phyloP scores from a whole-genome alignment of 768 basidiomycete genomes.

The Tylopilus felleus region DNA sequence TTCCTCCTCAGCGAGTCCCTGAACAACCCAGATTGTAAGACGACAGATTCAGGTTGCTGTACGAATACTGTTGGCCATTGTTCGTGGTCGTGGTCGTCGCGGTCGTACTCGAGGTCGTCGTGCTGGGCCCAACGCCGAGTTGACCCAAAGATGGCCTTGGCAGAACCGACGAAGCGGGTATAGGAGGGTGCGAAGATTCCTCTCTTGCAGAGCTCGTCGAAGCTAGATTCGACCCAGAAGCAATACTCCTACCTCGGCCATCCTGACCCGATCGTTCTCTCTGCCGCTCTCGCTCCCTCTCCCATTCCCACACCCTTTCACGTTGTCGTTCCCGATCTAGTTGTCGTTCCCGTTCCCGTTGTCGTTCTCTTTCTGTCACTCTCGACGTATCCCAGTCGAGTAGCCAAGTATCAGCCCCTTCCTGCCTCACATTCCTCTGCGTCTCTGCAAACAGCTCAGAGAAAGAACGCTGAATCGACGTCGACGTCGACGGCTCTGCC shows the following conservation, averaged over 20 bases:
- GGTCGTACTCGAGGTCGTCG: background rate
- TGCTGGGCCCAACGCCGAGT: conserved; percentile 1
- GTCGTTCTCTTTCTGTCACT: conserved; percentile 10
- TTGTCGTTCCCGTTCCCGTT: conserved; percentile 10
- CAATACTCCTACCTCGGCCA: conserved; percentile 13
- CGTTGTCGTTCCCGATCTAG: conserved; percentile 12
- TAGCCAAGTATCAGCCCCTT: conserved; percentile 11
- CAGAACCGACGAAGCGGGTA: background rate
- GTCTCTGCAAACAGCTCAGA: conserved; percentile 23
- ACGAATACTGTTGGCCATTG: conserved; percentile 23
- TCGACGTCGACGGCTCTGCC: conserved; percentile 5
- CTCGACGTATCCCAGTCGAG: conserved; percentile 20
- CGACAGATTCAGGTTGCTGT: conserved; percentile 29
- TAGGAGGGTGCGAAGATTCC: conserved; percentile 3
- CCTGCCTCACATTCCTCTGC: conserved; percentile 7
- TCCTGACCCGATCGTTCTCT: conserved; percentile 17
- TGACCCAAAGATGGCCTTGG: conserved; percentile 10
- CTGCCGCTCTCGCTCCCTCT: conserved; percentile 16
- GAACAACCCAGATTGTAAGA: conserved; percentile 33
- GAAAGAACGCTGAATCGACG: conserved; percentile 18
- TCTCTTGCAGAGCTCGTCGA: conserved; percentile 21
- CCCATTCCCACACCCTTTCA: conserved; percentile 21
- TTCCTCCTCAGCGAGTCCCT: conserved; percentile 31
- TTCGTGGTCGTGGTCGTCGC: conserved; percentile 4
- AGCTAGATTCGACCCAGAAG: conserved; percentile 10